Evolutionary conservation across 371 early-diverging fungal species (phyloP).

Genomic region (Apophysomyces variabilis): DNA sequence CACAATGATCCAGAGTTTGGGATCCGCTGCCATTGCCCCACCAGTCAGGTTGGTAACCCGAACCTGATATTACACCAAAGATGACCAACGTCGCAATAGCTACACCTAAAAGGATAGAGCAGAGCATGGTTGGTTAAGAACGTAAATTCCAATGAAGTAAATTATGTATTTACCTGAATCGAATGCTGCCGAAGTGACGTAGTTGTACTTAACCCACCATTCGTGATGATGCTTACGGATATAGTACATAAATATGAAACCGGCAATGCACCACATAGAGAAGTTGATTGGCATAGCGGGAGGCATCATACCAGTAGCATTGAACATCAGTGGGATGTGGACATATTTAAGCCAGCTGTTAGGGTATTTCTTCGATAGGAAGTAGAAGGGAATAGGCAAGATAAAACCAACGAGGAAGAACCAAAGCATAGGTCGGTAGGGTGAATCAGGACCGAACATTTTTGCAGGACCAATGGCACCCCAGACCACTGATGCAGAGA

Average conservation of each 20-base stretch:
- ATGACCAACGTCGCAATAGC: slow-evolving; percentile 54
- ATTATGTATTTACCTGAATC: slow-evolving; percentile 60
- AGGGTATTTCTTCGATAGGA: slow-evolving; percentile 51
- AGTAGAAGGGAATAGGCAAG: slow-evolving; percentile 66
- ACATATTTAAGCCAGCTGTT: slow-evolving; percentile 59
- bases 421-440: slow-evolving; percentile 59
- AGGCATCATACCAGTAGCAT: slow-evolving; percentile 73
- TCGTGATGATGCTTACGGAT: slow-evolving; percentile 54
- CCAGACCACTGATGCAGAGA: slow-evolving; percentile 74
- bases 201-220: slow-evolving; percentile 78
- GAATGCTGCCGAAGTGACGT: slow-evolving; percentile 75
- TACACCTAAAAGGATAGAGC: background rate
- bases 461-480: slow-evolving; percentile 72
- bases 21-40: slow-evolving; percentile 46
- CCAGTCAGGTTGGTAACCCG: slow-evolving; percentile 30
- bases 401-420: slow-evolving; percentile 70
- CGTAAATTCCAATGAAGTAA: background rate
- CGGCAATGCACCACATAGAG: slow-evolving; percentile 66
- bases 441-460: slow-evolving; percentile 69
- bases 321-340: slow-evolving; percentile 67
- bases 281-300: slow-evolving; percentile 63
- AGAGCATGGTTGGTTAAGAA: background rate
- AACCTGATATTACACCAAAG: slow-evolving; percentile 44
- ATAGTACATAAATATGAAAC: slow-evolving; percentile 69
- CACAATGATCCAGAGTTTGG: slow-evolving; percentile 41